A percentile compares a stretch with the other conserved stretches of the same genome.
These are phyloP conservation scores for Porpolomopsis calyptriformis DNA, from an alignment of 768 basidiomycete species.

Conservation along the genomic window DNA sequence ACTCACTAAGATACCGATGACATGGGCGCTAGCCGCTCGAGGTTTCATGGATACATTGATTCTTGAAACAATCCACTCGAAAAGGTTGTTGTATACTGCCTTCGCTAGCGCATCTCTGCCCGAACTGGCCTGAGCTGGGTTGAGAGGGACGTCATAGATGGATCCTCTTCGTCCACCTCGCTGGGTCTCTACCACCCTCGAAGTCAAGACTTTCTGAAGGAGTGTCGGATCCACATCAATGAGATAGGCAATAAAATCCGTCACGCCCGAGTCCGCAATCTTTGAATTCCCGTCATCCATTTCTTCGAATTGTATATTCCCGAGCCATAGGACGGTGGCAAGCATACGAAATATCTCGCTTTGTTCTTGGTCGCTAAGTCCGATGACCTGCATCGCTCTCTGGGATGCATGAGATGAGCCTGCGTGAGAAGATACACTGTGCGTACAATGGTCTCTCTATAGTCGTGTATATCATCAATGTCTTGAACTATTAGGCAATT, in stretches of 20 bases:
- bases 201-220: conserved; percentile 82
- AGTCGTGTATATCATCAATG: conserved; percentile 85
- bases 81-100: conserved; percentile 95
- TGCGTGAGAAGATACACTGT: background rate
- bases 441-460: conserved; percentile 75
- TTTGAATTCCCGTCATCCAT: conserved; percentile 81
- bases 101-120: conserved; percentile 90
- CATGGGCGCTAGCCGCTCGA: conserved; percentile 54
- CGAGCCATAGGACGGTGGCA: conserved; percentile 88
- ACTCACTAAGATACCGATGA: conserved; percentile 85
- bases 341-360: conserved; percentile 89
- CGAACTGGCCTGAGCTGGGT: conserved; percentile 80
- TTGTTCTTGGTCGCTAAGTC: conserved; percentile 77
- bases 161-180: conserved; percentile 88
- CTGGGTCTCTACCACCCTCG: conserved; percentile 83
- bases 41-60: conserved; percentile 97
- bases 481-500: conserved; percentile 86
- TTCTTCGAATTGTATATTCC: conserved; percentile 87
- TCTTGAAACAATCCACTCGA: conserved; percentile 98
- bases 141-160: conserved; percentile 93
- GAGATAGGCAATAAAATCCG: conserved; percentile 90
- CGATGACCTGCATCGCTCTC: conserved; percentile 92
- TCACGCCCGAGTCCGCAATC: conserved; percentile 75
- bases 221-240: conserved; percentile 75
- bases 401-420: conserved; percentile 21